Evolutionary conservation across 208 protist genomes (phyloP).

Genomic region (Jaenimonas drosophilae): DNA sequence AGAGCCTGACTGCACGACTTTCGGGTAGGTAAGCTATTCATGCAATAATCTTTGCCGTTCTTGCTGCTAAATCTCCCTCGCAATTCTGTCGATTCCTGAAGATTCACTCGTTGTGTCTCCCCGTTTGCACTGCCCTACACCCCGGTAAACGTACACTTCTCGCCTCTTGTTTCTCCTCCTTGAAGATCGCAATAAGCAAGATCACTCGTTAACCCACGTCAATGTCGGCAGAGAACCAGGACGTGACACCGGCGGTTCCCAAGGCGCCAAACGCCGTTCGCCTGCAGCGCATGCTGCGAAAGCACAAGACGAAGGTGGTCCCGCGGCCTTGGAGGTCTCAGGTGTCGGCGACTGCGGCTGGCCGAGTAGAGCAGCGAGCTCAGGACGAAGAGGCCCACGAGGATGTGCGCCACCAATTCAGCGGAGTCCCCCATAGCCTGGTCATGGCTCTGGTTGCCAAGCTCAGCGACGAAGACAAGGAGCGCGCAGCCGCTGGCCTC

Average conservation of each 20-base stretch:
- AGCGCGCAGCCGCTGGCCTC: conserved; percentile 32
- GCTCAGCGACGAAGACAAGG: conserved; percentile 47
- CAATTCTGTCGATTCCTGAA: too few species aligned
- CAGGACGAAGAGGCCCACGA: not conserved
- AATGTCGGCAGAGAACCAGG: too few species aligned
- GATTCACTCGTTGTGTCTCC: too few species aligned
- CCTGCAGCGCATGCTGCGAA: conserved; percentile 77
- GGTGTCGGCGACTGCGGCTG: conserved; percentile 1
- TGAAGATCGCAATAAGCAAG: too few species aligned
- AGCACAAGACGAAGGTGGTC: conserved; percentile 46
- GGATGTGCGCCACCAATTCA: not conserved
- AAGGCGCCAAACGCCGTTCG: conserved; percentile 74
- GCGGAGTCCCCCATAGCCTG: conserved; percentile 27
- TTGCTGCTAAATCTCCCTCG: too few species aligned
- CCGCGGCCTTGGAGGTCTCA: conserved; percentile 39
- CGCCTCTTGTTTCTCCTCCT: too few species aligned
- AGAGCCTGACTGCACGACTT: too few species aligned
- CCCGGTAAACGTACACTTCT: too few species aligned
- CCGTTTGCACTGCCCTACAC: too few species aligned
- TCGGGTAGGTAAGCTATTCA: too few species aligned
- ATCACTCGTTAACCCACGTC: too few species aligned
- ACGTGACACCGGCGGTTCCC: conserved; percentile 7
- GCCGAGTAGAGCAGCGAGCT: conserved; percentile 4
- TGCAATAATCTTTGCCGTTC: too few species aligned
- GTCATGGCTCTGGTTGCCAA: conserved; percentile 25